Base-by-base conservation (phyloP, 306 rosid genomes). In the Alnus rubra region DNA sequence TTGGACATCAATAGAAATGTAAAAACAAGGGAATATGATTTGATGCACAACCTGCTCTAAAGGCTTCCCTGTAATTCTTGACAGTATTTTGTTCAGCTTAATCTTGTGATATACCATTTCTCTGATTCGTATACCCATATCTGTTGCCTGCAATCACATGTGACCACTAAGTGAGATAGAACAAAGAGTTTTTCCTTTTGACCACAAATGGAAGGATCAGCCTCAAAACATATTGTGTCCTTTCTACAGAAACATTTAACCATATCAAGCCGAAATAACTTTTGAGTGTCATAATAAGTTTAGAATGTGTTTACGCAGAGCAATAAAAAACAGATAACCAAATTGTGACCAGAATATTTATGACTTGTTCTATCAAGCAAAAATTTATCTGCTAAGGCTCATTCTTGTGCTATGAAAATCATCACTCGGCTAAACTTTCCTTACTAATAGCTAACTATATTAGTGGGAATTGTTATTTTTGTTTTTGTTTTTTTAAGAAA, bases 31-130 rank as follows among this genome's bases (percentile, higher is more conserved):
- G 19, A 48, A 76, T 53, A 64, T 49, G 10, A 63, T 71, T 42
- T 53, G 37, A 77, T 74, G 45, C 48, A 87, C 56, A 80, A 91
- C 99, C 98, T 90, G 97, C 73, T 85, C 88, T 35, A 58, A 55
- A 56, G 99, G 85, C 86, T 88, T 95, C 82, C 97, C 91, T 4
- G 99, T 88, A 77, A 90, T 76, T 90, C 88, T 88, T 56, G 98
- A 93, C 49, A 95, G 81, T 76, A 95, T 95, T 83, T 95, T 95
- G 89, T 91, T 91, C 74, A 95, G 85, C 91, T 93, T 95, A 72
- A 85, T 81, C 92, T 82, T 91, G 94, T 91, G 97, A 75, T 95
- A 95, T 13, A 76, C 39, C 99, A 95, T 84, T 87, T 95, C 98
- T 87, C 98, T 86, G 69, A 88, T 82, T 8, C 97, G 93, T 64